Evolutionary conservation across 805 yeast genomes (phyloP).

Genomic region (Sugiyamaella valdiviana): DNA sequence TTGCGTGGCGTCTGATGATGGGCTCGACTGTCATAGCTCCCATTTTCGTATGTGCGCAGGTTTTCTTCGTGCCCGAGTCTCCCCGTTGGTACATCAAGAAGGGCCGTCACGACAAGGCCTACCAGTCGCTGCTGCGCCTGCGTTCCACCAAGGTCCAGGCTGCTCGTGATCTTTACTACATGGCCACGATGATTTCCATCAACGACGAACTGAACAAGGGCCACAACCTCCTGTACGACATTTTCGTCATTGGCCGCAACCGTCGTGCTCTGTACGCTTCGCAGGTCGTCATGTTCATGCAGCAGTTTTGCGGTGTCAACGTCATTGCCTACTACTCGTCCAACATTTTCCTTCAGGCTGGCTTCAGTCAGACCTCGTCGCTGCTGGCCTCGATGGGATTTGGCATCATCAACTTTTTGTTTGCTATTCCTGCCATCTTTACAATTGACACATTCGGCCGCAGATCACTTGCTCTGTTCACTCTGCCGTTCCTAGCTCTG

Average conservation of each 20-base stretch:
- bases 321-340: conserved; percentile 84
- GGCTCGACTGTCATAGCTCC: conserved; percentile 61
- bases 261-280: conserved; percentile 78
- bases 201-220: conserved; percentile 33
- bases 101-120: conserved; percentile 45
- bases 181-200: conserved; percentile 45
- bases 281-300: conserved; percentile 81
- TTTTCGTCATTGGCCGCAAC: conserved; percentile 70
- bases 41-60: conserved; percentile 43
- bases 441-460: conserved; percentile 77
- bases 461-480: conserved; percentile 48
- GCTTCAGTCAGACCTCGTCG: conserved; percentile 55
- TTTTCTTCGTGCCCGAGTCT: conserved; percentile 58
- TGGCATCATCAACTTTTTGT: conserved; percentile 72
- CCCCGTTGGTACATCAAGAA: conserved; percentile 64
- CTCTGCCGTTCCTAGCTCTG: conserved; percentile 55
- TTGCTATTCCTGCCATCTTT: conserved; percentile 77
- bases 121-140: conserved; percentile 41
- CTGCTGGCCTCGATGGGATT: conserved; percentile 81
- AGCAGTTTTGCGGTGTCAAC: conserved; percentile 81
- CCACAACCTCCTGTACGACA: conserved; percentile 29
- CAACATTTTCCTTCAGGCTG: conserved; percentile 62
- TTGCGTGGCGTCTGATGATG: conserved; percentile 58
- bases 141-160: conserved; percentile 48
- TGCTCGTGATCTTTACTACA: conserved; percentile 60